A percentile compares a stretch with the other conserved stretches of the same genome.
Conservation (phyloP, 805 yeast genomes). For the Hanseniaspora valbyensis region DNA sequence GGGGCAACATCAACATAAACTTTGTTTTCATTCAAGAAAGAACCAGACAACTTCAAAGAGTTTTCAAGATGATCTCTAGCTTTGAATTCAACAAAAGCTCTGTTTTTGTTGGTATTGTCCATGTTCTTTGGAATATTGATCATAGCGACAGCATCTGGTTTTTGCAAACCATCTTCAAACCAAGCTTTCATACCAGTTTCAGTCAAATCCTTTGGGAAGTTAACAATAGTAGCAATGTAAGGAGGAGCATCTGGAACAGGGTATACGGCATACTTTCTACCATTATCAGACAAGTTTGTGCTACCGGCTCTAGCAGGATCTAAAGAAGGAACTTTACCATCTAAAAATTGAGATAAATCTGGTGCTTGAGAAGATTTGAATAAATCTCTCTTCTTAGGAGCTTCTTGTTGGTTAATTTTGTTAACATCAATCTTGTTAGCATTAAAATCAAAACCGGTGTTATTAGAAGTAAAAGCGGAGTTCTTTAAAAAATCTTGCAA, state of each 20-base stretch:
- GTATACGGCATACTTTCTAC: slow-evolving; percentile 46
- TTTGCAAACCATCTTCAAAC: slow-evolving; percentile 43
- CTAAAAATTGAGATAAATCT: slow-evolving; percentile 23
- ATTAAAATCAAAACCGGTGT: slow-evolving; percentile 61
- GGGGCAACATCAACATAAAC: slow-evolving; percentile 76
- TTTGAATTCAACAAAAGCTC: slow-evolving; percentile 76
- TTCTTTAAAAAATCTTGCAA: slow-evolving; percentile 74
- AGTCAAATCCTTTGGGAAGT: slow-evolving; percentile 69
- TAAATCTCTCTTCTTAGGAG: slow-evolving; percentile 20
- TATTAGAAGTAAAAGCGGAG: slow-evolving; percentile 44
- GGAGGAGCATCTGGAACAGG: slow-evolving; percentile 92
- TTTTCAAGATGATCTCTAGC: slow-evolving; percentile 65
- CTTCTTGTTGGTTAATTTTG: slow-evolving; percentile 44
- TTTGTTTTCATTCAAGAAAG: slow-evolving; percentile 59
- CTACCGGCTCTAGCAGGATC: slow-evolving; percentile 33
- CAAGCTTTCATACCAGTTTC: slow-evolving; percentile 56
- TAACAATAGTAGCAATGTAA: slow-evolving; percentile 75
- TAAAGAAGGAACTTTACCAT: slow-evolving; percentile 27
- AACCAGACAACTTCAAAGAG: slow-evolving; percentile 61
- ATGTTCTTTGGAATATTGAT: slow-evolving; percentile 64
- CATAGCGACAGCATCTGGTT: slow-evolving; percentile 47
- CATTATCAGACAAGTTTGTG: slow-evolving; percentile 20
- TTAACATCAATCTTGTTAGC: slow-evolving; percentile 70
- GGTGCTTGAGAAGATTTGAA: slow-evolving; percentile 21
- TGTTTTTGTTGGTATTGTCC: slow-evolving; percentile 60